These are phyloP conservation scores for Cryphonectria carpinicola DNA, from an alignment of 2,329 filamentous ascomycete genomes.

Conservation along the genomic window DNA sequence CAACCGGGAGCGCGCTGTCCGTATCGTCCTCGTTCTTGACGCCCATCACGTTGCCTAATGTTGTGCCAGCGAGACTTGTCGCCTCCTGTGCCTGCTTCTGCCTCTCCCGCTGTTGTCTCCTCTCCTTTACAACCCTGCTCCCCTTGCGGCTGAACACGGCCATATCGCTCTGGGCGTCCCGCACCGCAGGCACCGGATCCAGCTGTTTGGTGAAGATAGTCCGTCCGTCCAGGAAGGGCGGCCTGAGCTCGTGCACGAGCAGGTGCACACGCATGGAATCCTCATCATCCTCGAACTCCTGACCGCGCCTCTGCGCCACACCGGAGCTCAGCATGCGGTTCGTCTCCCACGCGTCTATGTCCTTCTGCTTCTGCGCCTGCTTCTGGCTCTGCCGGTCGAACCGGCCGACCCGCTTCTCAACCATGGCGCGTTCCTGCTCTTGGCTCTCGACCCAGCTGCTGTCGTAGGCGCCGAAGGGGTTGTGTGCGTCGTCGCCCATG, in stretches of 20 bases:
- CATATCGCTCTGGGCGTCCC: constrained; percentile 97
- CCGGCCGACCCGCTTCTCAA: constrained; percentile 78
- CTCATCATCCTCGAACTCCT: constrained; percentile 87
- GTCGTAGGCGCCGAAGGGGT: constrained; percentile 81
- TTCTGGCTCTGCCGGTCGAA: constrained; percentile 70
- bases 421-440: constrained; percentile 71
- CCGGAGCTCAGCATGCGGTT: constrained; percentile 98
- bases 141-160: constrained; percentile 96
- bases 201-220: constrained; percentile 97
- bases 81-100: constrained; percentile 94
- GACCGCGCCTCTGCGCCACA: constrained; percentile 83
- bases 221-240: constrained; percentile 91
- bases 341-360: constrained; percentile 97
- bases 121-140: constrained; percentile 89
- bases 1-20: constrained; percentile 81
- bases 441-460: constrained; percentile 72
- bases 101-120: constrained; percentile 87
- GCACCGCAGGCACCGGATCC: constrained; percentile 90
- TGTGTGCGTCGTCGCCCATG: constrained; percentile 90
- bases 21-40: constrained; percentile 93
- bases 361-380: constrained; percentile 83
- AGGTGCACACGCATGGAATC: constrained; percentile 89
- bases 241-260: constrained; percentile 88
- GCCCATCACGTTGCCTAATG: constrained; percentile 92
- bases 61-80: constrained; percentile 89